These are phyloP conservation scores for Penicillium sp. DNA, from an alignment of 2,329 filamentous ascomycete genomes.

Conservation along the genomic window DNA sequence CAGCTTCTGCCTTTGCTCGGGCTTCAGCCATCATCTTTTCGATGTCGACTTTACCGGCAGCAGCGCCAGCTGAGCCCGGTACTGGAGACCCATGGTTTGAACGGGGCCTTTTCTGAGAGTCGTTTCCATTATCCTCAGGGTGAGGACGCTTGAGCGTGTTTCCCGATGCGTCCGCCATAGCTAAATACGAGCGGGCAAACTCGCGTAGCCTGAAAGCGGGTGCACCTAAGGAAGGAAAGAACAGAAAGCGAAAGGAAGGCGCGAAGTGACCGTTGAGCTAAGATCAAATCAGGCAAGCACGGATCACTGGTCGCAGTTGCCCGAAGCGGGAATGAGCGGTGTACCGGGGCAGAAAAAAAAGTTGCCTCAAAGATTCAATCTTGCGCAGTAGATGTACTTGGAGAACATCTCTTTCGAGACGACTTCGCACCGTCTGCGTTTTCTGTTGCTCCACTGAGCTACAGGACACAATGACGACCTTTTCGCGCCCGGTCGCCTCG, in stretches of 20 bases:
- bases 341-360: conserved; percentile 39
- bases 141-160: conserved; percentile 51
- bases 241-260: conserved; percentile 10
- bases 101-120: conserved; percentile 49
- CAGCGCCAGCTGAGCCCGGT: conserved; percentile 37
- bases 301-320: conserved; percentile 14
- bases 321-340: conserved; percentile 31
- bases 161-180: conserved; percentile 45
- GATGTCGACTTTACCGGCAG: conserved; percentile 44
- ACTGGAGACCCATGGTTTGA: conserved; percentile 52
- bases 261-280: background rate
- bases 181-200: background rate
- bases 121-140: conserved; percentile 46
- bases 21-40: conserved; percentile 50
- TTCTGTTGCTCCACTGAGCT: conserved; percentile 36
- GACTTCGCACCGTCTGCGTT: conserved; percentile 32
- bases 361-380: conserved; percentile 34
- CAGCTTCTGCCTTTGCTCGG: conserved; percentile 49
- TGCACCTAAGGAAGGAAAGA: conserved; percentile 4
- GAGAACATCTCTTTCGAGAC: conserved; percentile 24
- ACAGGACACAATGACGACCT: conserved; percentile 45
- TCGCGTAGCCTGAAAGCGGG: background rate
- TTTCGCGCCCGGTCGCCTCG: conserved; percentile 75
- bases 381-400: conserved; percentile 24
- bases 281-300: conserved; percentile 2